phyloP scores from a whole-genome alignment of 148 eudicot species.

The Pharnaceum exiguum region DNA sequence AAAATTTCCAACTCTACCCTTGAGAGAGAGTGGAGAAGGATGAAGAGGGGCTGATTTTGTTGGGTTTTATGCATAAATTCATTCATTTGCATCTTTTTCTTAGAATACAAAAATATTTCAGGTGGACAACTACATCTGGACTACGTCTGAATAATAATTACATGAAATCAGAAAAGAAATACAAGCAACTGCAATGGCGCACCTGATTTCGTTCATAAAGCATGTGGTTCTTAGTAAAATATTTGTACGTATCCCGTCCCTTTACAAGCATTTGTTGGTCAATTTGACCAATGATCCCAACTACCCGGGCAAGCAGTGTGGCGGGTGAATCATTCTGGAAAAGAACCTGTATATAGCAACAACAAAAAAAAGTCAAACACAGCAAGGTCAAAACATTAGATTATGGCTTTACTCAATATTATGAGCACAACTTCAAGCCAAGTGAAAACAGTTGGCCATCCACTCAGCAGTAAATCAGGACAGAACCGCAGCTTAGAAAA shows the following conservation, averaged over 20 bases:
- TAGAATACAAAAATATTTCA: too few species aligned
- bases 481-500: too few species aligned
- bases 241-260: slow-evolving; percentile 93
- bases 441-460: background rate
- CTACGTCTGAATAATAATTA: too few species aligned
- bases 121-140: too few species aligned
- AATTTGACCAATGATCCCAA: slow-evolving; percentile 86
- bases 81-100: too few species aligned
- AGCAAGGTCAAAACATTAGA: background rate
- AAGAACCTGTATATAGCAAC: slow-evolving; percentile 56
- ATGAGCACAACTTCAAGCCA: background rate
- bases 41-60: too few species aligned
- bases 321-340: slow-evolving; percentile 99
- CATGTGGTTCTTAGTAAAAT: slow-evolving; percentile 97
- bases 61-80: too few species aligned
- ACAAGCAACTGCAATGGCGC: slow-evolving; percentile 3
- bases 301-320: slow-evolving; percentile 89
- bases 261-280: slow-evolving; percentile 91
- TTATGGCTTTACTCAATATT: background rate
- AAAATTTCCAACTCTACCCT: too few species aligned
- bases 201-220: slow-evolving; percentile 99
- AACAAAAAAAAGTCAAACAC: slow-evolving; percentile 1
- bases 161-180: slow-evolving; percentile 1
- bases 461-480: too few species aligned
- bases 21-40: too few species aligned